These are phyloP conservation scores for Salvia rosmarinus DNA, from an alignment of 257 asterid species.

Conservation along the genomic window DNA sequence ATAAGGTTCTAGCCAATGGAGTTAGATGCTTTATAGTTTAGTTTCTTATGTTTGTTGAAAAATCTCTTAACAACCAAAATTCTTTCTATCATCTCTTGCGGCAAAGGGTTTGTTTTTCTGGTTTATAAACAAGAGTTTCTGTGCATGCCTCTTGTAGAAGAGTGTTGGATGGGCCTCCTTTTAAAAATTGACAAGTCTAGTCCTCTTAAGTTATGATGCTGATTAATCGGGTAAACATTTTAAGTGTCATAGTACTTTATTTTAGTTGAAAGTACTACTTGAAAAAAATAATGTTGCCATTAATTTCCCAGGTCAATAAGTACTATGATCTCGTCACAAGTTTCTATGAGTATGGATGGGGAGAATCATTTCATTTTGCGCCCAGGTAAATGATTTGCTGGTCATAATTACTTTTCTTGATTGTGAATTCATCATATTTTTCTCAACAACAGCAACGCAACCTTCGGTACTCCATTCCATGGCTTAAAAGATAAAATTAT, in stretches of 20 bases:
- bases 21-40: background rate
- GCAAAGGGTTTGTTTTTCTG: background rate
- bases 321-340: conserved; percentile 98
- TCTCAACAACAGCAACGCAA: background rate
- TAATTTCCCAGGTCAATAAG: conserved; percentile 76
- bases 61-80: background rate
- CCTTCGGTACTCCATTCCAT: background rate
- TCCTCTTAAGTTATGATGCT: background rate
- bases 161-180: background rate
- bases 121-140: background rate
- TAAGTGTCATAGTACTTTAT: background rate
- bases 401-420: background rate
- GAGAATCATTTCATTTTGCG: conserved; percentile 98
- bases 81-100: too few species aligned
- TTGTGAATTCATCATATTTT: conserved; percentile 9
- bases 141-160: background rate
- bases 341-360: conserved; percentile 99
- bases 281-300: background rate
- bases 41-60: background rate
- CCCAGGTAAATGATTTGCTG: conserved; percentile 60
- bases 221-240: background rate
- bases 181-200: background rate
- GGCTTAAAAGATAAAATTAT: background rate
- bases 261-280: background rate
- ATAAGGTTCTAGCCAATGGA: background rate